phyloP scores from a whole-genome alignment of 345 rosid genomes.

The Clausena lansium region DNA sequence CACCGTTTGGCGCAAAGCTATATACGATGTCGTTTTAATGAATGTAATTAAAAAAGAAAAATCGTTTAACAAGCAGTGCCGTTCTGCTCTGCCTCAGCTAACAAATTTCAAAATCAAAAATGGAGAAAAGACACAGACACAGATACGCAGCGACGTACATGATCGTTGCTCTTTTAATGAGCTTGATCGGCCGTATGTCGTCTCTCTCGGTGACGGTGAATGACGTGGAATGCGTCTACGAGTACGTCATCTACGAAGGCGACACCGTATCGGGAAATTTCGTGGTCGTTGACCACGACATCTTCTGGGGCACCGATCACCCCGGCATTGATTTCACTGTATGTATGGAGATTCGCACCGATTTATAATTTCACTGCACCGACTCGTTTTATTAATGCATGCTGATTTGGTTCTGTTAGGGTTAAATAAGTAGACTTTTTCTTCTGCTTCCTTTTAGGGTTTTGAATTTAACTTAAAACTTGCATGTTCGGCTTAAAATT shows the following conservation, averaged over 20 bases:
- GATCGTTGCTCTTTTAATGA: slow-evolving; percentile 31
- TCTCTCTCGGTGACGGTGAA: slow-evolving; percentile 86
- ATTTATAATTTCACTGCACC: not conserved
- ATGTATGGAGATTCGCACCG: not conserved
- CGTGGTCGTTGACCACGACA: slow-evolving; percentile 97
- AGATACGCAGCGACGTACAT: slow-evolving; percentile 30
- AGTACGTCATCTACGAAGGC: slow-evolving; percentile 90
- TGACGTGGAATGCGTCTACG: slow-evolving; percentile 88
- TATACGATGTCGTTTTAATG: not conserved
- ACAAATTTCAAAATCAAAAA: not conserved
- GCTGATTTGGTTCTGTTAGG: not conserved
- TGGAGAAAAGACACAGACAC: slow-evolving; percentile 23
- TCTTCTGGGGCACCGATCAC: slow-evolving; percentile 97
- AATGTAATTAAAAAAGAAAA: no score
- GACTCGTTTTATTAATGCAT: not conserved
- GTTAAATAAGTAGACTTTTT: not conserved
- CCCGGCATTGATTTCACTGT: slow-evolving; percentile 94
- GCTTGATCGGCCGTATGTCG: slow-evolving; percentile 40
- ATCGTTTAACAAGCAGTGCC: not conserved
- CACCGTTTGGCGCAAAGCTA: not conserved
- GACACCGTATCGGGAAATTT: slow-evolving; percentile 88
- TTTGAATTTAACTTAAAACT: not conserved
- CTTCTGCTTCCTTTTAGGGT: not conserved
- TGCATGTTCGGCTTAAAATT: not conserved
- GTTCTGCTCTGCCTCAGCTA: not conserved